Percentiles rank a stretch among this genome's conserved stretches.
These are phyloP conservation scores for Ophiostoma tasmaniense DNA, from an alignment of 2,329 filamentous ascomycete species.

Conservation along the genomic window DNA sequence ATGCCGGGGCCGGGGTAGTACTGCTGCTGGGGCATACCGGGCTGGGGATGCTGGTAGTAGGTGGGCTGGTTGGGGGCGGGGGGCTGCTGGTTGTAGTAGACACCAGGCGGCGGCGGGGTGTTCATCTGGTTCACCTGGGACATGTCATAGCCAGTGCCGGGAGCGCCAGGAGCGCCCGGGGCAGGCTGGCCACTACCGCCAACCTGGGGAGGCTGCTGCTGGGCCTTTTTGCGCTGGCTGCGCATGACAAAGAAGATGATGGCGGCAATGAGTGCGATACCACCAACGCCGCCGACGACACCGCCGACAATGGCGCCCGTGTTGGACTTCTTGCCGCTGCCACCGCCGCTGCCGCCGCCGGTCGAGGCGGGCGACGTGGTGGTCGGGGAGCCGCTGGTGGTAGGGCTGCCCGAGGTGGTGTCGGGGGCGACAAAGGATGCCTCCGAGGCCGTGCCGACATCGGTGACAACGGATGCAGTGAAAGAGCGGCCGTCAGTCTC, in stretches of 20 bases:
- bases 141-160: constrained; percentile 9
- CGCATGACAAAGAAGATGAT: constrained; percentile 26
- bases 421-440: constrained; percentile 8
- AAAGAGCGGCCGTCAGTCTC: constrained; percentile 19
- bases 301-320: constrained; percentile 29
- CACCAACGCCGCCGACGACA: constrained; percentile 28
- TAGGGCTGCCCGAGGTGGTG: background rate
- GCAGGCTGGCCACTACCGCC: background rate
- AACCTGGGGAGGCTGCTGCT: background rate
- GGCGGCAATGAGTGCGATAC: constrained; percentile 22
- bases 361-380: background rate
- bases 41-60: constrained; percentile 9
- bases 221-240: constrained; percentile 10
- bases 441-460: background rate
- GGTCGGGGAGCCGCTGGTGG: background rate
- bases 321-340: constrained; percentile 13
- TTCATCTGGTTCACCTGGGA: constrained; percentile 12
- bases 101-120: constrained; percentile 9
- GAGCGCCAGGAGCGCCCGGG: background rate
- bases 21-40: constrained; percentile 4
- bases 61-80: background rate
- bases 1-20: constrained; percentile 11
- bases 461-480: constrained; percentile 9
- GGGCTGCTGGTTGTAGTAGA: constrained; percentile 9
- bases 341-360: background rate